Evolutionary conservation across 495 filamentous ascomycete species (phyloP), one percentile per base, ranked within the genome.

Genomic region (Melanomma pulvis-pyrius): DNA sequence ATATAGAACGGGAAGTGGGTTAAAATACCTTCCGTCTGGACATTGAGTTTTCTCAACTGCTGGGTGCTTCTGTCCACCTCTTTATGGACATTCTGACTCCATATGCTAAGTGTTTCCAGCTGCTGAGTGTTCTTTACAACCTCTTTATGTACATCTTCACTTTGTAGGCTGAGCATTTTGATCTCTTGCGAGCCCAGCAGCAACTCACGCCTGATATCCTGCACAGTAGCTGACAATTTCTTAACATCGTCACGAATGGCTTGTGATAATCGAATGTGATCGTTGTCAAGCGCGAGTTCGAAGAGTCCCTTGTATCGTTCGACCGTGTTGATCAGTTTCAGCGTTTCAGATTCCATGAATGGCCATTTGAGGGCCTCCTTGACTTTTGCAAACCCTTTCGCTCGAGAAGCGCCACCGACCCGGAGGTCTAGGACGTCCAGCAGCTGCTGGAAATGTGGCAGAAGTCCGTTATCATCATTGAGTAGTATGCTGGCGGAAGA

Each of bases 231-330:
- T 13, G 50, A 28, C 25, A 53, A 19, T 6, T 32, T 5, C 25
- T 53, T 53, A 1, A 53, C 24, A 7, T 53, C 50, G 13, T 53
- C 50, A 3, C 3, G 50, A 17, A 59, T 59, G 19, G 41, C 39
- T 48, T 48, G 47, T 25, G 56, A 49, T 24, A 59, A 29, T 4
- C 39, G 56, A 21, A 59, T 48, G 21, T 59, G 56, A 8, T 59
- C 48, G 56, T 59, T 48, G 2, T 39, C 39, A 19, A 59, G 41
- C n/a, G 56, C 56, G 15, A 48, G 19, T 12, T 24, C 56, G 34
- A 59, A 47, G 13, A 48, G 19, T 21, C 11, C 25, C 56, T 59
- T 59, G 36, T 59, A 59, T 26, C 41, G 36, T 41, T 47, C 56
- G 3, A 59, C 26, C 6, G 56, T 41, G 8, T 46, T 12, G 0